Evolutionary conservation across 1,139 yeast species (phyloP), one percentile per base, ranked within the genome.

Genomic region (Suhomyces chickasaworum): DNA sequence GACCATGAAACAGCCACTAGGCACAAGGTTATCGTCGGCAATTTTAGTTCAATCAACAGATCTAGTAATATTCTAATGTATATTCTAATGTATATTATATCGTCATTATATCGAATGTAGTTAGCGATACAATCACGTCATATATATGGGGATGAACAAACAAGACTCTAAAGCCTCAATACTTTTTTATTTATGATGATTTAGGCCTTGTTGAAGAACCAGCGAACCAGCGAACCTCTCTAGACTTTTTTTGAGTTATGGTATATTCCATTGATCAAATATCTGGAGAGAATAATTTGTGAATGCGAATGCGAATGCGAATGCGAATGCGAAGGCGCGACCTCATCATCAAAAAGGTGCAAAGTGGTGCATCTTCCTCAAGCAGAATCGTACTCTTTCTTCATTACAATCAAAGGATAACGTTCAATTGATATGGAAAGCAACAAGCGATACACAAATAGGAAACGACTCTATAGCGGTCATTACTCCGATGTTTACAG

Each of bases 401-500:
- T 16, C 12, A 9, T 6, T 10, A 25, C 23, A 15, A 37, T 18
- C 17, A 12, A 6, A 13, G 10, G 17, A 6, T 1, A 21, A 2
- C n/a, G 6, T 12, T 2, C 25, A 25, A 20, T 7, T 31, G 21
- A 10, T 21, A 48, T 44, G 46, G 38, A 44, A 17, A 44, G 44
- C 29, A 29, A 45, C 42, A 47, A 47, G 25, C 31, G 51, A 38
- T 69, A 63, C 48, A 50, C 40, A 16, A 55, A 63, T 16, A 53
- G 60, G 37, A 51, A 55, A 35, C 48, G 63, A 12, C 54, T 73
- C 20, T 67, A 69, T 51, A 56, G 62, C 21, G 77, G 77, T 9
- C 75, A 70, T 4, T 61, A 65, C 47, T 66, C 75, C n/a, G 65
- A 65, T 32, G 63, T 74, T 3, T 69, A 68, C 50, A 53, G 54